Evolutionary conservation across 1,284 basidiomycete species (phyloP).

Genomic region (Austroboletus niveus): DNA sequence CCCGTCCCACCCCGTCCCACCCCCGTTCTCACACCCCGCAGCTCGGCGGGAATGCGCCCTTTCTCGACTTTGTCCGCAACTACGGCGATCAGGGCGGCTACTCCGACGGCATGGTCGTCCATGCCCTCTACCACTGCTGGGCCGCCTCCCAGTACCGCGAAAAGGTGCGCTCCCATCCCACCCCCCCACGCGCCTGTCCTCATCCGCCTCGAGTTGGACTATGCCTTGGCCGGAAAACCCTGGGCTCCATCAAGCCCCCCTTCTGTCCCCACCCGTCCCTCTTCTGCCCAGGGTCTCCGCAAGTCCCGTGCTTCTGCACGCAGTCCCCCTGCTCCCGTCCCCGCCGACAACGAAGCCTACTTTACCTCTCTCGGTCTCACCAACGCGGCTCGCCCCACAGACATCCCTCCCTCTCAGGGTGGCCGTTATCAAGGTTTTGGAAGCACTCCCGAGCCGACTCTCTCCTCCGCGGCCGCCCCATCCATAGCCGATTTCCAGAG

Average conservation of each 20-base stretch:
- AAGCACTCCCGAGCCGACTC: constrained; percentile 58
- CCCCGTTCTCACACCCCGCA: constrained; percentile 32
- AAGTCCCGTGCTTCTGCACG: constrained; percentile 71
- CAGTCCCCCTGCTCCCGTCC: constrained; percentile 32
- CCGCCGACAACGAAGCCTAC: constrained; percentile 71
- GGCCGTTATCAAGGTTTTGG: constrained; percentile 86
- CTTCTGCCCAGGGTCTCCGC: constrained; percentile 70
- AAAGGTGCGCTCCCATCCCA: constrained; percentile 54
- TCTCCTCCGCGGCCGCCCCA: constrained; percentile 68
- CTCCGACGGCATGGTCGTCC: constrained; percentile 62
- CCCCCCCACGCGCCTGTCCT: constrained; percentile 3
- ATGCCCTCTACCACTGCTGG: constrained; percentile 90
- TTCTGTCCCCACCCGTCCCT: constrained; percentile 51
- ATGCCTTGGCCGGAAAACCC: constrained; percentile 61
- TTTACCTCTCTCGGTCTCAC: constrained; percentile 70
- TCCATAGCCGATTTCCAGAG: constrained; percentile 73
- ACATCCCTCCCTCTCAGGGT: constrained; percentile 82
- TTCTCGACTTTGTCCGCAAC: constrained; percentile 73
- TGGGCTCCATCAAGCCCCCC: constrained; percentile 73
- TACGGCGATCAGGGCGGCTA: constrained; percentile 79
- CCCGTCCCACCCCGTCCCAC: constrained; percentile 6
- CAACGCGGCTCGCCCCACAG: constrained; percentile 67
- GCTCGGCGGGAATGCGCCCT: constrained; percentile 84
- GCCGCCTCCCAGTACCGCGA: constrained; percentile 89
- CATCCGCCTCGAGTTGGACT: constrained; percentile 55